Evolutionary conservation across 495 filamentous ascomycete genomes (phyloP), one percentile per base, ranked within the genome.

Genomic region (Podospora pseudopauciseta): DNA sequence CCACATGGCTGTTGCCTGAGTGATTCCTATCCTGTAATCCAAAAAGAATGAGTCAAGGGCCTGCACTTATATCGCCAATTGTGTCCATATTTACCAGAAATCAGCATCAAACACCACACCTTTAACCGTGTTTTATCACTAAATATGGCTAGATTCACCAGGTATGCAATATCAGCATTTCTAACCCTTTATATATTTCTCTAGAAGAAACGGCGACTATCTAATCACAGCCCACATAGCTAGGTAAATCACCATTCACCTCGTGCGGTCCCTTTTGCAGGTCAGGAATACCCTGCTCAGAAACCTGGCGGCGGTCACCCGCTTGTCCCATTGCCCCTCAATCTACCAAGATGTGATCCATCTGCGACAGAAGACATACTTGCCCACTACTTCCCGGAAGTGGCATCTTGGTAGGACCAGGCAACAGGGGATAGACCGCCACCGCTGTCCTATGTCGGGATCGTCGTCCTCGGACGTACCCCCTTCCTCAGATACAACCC

Each of bases 361-460:
- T 34, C n/a, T 39, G 9, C 11, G 26, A 66, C 6, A n/a, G 56
- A 32, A 49, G 3, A 18, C 67, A 60, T 13, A 13, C 39, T 49
- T 49, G 39, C 15, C 2, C 39, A 49, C 39, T 53, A 49, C 39
- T 53, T 61, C 26, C 61, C 60, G 15, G 30, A 63, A 60, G 28
- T 34, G 63, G 49, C 5, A 32, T 71, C 67, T 72, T 66, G 63
- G 75, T 78, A 84, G 81, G 82, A 84, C 82, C 81, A 85, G 84
- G 74, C 77, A 82, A 81, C 80, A 84, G 81, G 81, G 82, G 78
- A 77, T 81, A 79, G 78, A 82, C 79, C 79, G 79, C 72, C 81
- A 82, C 80, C 78, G 72, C 60, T 61, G 76, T 75, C 76, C 83
- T 56, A 73, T 73, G 68, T 80, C 80, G 59, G 81, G 78, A 62